Evolutionary conservation across 78 protist species (phyloP).

Genomic region (Dictyostelium capitatum): DNA sequence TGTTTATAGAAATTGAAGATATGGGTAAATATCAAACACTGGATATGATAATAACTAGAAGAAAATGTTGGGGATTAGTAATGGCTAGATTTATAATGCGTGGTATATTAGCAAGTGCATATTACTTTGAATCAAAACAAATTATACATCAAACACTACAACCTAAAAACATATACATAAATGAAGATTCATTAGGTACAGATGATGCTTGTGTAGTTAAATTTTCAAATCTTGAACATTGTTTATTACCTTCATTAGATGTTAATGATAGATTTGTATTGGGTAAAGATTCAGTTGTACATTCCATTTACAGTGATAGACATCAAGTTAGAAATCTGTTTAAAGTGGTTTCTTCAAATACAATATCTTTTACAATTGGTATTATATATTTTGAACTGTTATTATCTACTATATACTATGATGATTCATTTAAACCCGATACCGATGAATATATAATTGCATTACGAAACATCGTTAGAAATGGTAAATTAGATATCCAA

Average conservation of each 20-base stretch:
- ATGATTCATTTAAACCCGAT: not conserved
- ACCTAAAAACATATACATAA: not conserved
- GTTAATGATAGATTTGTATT: constrained; percentile 13
- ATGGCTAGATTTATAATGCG: not conserved
- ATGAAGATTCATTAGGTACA: not conserved
- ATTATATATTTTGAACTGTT: constrained; percentile 10
- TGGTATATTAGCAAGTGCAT: not conserved
- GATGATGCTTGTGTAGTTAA: not conserved
- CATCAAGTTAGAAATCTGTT: constrained; percentile 17
- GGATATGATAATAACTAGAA: not conserved
- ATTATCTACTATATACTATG: not conserved
- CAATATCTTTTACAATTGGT: constrained; percentile 10
- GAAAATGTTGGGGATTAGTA: constrained; percentile 4
- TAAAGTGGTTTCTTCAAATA: not conserved
- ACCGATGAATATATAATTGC: not conserved
- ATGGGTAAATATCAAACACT: constrained; percentile 11
- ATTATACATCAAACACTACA: constrained; percentile 8
- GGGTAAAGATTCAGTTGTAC: constrained; percentile 6
- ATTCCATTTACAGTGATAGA: constrained; percentile 11
- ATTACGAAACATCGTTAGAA: not conserved
- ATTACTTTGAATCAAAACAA: not conserved
- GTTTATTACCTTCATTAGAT: not conserved
- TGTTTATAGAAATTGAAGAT: constrained; percentile 9
- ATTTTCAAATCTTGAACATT: constrained; percentile 23
- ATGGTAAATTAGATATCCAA: constrained; percentile 5